Evolutionary conservation across 2,329 filamentous ascomycete species (phyloP), one percentile per base, ranked within the genome.

Genomic region (Cadophora gregata): DNA sequence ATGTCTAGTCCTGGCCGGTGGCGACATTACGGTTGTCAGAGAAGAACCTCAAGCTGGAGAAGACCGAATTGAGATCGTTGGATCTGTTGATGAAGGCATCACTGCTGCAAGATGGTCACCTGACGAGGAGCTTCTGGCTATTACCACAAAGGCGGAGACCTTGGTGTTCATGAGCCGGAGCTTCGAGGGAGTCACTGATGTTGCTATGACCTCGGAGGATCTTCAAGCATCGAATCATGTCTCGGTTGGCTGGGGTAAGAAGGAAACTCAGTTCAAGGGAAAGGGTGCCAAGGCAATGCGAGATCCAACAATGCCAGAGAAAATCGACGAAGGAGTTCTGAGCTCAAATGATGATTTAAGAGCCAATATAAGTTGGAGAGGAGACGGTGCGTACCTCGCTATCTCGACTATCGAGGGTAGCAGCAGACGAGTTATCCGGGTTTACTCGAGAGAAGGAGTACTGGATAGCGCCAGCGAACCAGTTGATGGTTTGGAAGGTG

Each of bases 181-280:
- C 29, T 97, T 98, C 71, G 95, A 98, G 73, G 90, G 90, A 65
- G 88, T 97, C 50, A 87, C 91, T 38, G 91, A 94, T 78, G 85
- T 92, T 62, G 81, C 84, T 38, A 88, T 98, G 78, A 87, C 86
- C 0, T 77, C 83, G 0, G 92, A 94, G 53, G 95, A 97, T 79
- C 85, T 97, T 70, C 91, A 91, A 73, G 87, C 88, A n/a, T 98
- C 91, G 29, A 96, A 90, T 78, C 94, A 97, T 81, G 96, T 97
- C 65, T 96, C 93, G 24, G 95, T 99, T 25, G 96, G 96, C 59
- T 99, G 96, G 96, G 96, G 96, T 67, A 98, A 98, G 82, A 93
- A 92, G 77, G 96, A 99, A 80, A 99, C 96, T 0, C 96, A 99
- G 78, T 99, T 99, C 78, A 92, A 97, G 76, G 96, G 96, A 60